Conservation (phyloP, 2,329 filamentous ascomycete genomes). For the Botrytis porri region DNA sequence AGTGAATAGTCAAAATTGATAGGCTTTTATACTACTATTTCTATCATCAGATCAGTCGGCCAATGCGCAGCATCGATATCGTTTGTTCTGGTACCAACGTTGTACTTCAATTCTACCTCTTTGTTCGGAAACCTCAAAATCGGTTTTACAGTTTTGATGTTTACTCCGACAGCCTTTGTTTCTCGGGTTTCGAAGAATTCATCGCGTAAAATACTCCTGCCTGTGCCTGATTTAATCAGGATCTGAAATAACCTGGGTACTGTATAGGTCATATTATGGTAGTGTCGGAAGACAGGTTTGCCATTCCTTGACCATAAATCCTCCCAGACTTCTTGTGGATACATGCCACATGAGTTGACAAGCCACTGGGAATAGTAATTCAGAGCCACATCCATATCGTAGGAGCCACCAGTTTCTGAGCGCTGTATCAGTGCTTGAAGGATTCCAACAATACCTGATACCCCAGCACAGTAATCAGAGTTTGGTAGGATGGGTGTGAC, state of each 20-base stretch:
- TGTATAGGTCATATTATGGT: not conserved
- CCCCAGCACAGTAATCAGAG: conserved; percentile 46
- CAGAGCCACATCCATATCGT: conserved; percentile 42
- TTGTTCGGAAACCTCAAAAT: not conserved
- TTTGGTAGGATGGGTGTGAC: conserved; percentile 47
- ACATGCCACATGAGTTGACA: conserved; percentile 37
- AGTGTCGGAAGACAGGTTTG: not conserved
- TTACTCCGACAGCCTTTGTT: not conserved
- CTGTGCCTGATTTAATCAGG: not conserved
- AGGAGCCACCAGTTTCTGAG: conserved; percentile 42
- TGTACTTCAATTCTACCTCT: not conserved
- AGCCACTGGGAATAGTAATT: conserved; percentile 47
- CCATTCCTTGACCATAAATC: not conserved
- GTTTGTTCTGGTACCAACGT: not conserved
- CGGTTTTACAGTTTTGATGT: not conserved
- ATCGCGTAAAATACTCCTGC: not conserved
- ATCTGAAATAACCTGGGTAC: not conserved
- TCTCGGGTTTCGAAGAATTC: not conserved
- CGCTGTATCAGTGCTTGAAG: conserved; percentile 44
- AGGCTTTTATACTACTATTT: not conserved
- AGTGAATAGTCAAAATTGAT: not conserved
- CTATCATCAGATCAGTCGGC: not conserved
- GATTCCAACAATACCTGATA: conserved; percentile 43
- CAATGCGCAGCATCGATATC: not conserved
- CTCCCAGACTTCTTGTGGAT: not conserved